Percentiles rank a stretch among this genome's conserved stretches.
These are phyloP conservation scores for Blechomonas ayalai DNA, from an alignment of 208 protist genomes.

Conservation along the genomic window DNA sequence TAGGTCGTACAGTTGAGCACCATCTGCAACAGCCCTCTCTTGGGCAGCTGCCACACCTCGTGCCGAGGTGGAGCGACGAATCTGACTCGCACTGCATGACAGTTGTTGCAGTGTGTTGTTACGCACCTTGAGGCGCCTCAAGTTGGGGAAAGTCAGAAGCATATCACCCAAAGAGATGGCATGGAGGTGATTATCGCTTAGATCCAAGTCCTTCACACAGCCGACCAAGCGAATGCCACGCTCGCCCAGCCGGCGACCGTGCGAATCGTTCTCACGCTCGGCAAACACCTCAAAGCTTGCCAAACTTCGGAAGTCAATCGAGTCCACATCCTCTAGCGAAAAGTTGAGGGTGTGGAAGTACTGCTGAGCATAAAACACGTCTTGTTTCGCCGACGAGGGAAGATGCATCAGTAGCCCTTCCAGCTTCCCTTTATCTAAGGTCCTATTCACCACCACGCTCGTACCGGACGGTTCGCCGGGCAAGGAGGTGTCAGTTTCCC, in stretches of 20 bases:
- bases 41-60: constrained; percentile 59
- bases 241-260: neutral
- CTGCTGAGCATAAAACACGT: constrained; percentile 23
- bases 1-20: constrained; percentile 18
- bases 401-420: too few species aligned
- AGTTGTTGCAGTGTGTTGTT: constrained; percentile 27
- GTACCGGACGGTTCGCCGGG: too few species aligned
- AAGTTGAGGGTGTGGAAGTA: constrained; percentile 39
- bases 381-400: constrained; percentile 15
- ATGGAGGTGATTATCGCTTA: constrained; percentile 52
- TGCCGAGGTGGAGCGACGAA: constrained; percentile 6
- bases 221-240: constrained; percentile 2
- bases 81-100: neutral
- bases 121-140: constrained; percentile 28
- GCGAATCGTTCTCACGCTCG: neutral
- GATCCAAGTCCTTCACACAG: constrained; percentile 41
- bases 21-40: constrained; percentile 26
- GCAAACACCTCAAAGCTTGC: constrained; percentile 8
- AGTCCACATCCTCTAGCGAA: constrained; percentile 44
- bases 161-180: constrained; percentile 30
- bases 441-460: too few species aligned
- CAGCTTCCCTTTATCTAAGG: too few species aligned
- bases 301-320: constrained; percentile 33
- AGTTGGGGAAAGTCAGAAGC: constrained; percentile 31
- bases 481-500: too few species aligned